Percentiles rank a stretch among this genome's conserved stretches.
phyloP scores from a whole-genome alignment of 305 asterid species.

The Solanum hybrid region DNA sequence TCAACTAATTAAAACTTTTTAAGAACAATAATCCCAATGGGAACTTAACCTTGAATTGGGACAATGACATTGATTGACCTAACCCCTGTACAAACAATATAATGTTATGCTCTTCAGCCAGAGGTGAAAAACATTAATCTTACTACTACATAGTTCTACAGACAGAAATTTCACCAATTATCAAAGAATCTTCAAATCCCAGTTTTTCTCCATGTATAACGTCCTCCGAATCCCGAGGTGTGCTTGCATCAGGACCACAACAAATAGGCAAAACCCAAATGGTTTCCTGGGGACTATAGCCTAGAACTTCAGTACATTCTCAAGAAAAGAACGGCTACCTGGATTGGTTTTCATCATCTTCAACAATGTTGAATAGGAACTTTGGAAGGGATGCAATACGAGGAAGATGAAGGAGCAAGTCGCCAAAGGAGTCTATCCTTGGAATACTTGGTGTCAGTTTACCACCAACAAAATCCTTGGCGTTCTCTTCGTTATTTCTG shows the following conservation, averaged over 20 bases:
- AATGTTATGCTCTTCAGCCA: not conserved
- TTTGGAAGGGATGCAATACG: slow-evolving; percentile 58
- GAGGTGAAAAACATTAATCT: not conserved
- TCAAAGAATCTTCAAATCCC: not conserved
- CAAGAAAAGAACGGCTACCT: slow-evolving; percentile 7
- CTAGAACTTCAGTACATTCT: not conserved
- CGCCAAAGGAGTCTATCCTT: slow-evolving; percentile 60
- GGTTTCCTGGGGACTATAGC: not conserved
- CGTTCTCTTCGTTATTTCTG: slow-evolving; percentile 1
- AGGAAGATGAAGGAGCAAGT: slow-evolving; percentile 59
- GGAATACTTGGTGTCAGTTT: slow-evolving; percentile 26
- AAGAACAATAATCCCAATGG: not conserved
- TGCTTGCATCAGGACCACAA: not conserved
- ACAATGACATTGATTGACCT: not conserved
- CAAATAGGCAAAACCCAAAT: not conserved
- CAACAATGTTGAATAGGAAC: slow-evolving; percentile 39
- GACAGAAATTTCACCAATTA: not conserved
- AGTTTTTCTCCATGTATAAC: not conserved
- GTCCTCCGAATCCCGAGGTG: not conserved
- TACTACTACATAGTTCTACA: not conserved
- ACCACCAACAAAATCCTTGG: slow-evolving; percentile 3
- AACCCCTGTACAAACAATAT: not conserved
- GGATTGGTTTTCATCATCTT: slow-evolving; percentile 38
- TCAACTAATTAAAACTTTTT: not conserved
- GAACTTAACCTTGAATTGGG: not conserved